Evolutionary conservation across 371 early-diverging fungal species (phyloP), one percentile per base, ranked within the genome.

Genomic region (Mortierella polycephala): DNA sequence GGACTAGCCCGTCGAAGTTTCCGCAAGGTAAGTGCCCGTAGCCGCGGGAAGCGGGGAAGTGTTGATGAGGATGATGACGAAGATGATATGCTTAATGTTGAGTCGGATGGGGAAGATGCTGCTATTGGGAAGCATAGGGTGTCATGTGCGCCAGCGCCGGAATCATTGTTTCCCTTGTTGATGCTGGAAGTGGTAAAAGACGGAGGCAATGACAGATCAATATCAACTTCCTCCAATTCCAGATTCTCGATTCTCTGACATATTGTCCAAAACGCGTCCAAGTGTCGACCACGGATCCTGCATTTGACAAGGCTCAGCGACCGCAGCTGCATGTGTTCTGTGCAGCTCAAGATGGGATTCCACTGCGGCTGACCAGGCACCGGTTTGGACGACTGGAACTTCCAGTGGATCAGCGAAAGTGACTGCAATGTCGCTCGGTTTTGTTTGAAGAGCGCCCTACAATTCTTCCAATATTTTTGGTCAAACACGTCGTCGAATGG

Each of bases 41-140:
- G 55, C 13, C 41, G 54, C 13, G 71, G 64, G 11, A 60, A 60
- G n/a, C 63, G 37, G 21, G 23, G 21, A 7, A 16, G 59, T 23
- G 44, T 39, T 18, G 20, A 42, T 14, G 44, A 30, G 20, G 61
- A 23, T 11, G 60, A 50, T 10, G 37, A 49, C 6, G 59, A 21
- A 44, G 30, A 45, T 13, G 8, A 44, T 59, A 45, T 30, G 8
- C 16, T 11, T 20, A 45, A 3, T 16, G 47, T 7, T 30, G 59
- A 23, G 11, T 12, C 7, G 37, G 37, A 46, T 45, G 6, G 46
- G 4, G 57, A 9, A 7, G 59, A 45, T n/a, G 30, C 6, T 13
- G 14, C 37, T 30, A 7, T 20, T 30, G 30, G 59, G 12, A 46
- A 46, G 13, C 46, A 16, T 46, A 13, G 46, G 5, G 46, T 46